Conservation (phyloP, 352 stramenopile species). For the Globisporangium cederbergense region DNA sequence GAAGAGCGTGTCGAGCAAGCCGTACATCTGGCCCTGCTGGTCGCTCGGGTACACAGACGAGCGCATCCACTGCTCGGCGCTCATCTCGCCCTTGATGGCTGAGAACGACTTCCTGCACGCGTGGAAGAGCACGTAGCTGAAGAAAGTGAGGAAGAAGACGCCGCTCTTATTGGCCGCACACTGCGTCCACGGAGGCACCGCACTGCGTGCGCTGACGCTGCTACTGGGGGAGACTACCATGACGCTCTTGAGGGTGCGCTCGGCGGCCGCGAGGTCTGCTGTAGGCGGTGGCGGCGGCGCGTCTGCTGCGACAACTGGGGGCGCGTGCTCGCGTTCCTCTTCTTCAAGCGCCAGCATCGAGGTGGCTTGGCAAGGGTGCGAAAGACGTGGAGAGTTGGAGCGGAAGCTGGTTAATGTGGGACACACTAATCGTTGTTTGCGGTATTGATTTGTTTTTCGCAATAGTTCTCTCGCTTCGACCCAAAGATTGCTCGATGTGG, state of each 20-base stretch:
- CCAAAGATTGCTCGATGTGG: too few relatives aligned
- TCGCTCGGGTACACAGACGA: constrained; percentile 51
- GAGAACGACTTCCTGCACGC: constrained; percentile 78
- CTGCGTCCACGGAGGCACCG: constrained; percentile 1
- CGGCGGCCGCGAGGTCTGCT: neutral
- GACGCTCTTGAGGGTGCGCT: neutral
- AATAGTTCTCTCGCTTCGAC: too few relatives aligned
- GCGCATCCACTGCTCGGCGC: constrained; percentile 71
- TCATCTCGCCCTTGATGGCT: constrained; percentile 82
- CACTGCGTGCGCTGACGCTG: neutral
- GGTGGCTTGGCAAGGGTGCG: neutral
- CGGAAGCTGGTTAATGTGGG: too few relatives aligned
- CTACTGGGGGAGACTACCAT: neutral
- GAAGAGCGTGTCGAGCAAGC: constrained; percentile 78
- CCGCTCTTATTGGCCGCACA: constrained; percentile 45
- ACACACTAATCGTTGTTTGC: too few relatives aligned
- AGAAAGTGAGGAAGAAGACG: constrained; percentile 73
- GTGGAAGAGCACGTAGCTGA: constrained; percentile 81
- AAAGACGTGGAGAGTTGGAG: neutral
- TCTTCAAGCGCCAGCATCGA: constrained; percentile 11
- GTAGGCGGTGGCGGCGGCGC: neutral
- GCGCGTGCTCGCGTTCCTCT: constrained; percentile 1
- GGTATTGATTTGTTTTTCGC: too few relatives aligned
- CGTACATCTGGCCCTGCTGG: constrained; percentile 78
- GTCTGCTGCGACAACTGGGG: neutral